Evolutionary conservation across 2,329 filamentous ascomycete genomes (phyloP), one percentile per base, ranked within the genome.

Genomic region (Colletotrichum tropicale): DNA sequence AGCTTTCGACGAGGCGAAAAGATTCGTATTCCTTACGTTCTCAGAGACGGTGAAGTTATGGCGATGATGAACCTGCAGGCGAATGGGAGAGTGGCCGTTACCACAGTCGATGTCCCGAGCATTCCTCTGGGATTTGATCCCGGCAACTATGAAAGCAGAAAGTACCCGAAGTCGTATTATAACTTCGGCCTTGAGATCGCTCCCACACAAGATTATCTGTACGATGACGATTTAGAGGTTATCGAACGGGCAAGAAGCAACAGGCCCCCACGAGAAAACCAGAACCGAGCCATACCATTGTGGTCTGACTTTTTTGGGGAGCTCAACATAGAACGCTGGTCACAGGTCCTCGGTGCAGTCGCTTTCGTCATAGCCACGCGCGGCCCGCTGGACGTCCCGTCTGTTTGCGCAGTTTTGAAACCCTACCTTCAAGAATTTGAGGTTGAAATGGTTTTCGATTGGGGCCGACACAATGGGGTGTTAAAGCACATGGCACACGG

Each of bases 121-220:
- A 91, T 94, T 34, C 92, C 92, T 3, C 93, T 94, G 81, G 94
- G 94, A 2, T 94, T 95, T 80, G 90, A 91, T 69, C 93, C 93
- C 9, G 91, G 91, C 18, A 92, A 94, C 77, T 96, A 96, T 82
- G 91, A 94, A 80, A 93, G 92, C 26, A 89, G 93, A 71, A 91
- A 91, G 74, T 92, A 93, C 77, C 90, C 94, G 43, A 93, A 93
- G 78, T 88, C 88, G 38, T 91, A 91, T 78, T 89, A 94, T 66
- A 89, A 91, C 77, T 95, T 94, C 82, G 87, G 89, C 12, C 86
- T 95, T 43, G 87, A 90, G 58, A 87, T 92, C 24, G 84, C 87
- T 2, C 92, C 92, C 2, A 94, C 93, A 0, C 81, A 84, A 9
- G 81, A 77, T 0, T 96, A 95, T 81, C 80, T 90, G 16, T 91